Conservation (phyloP, 1,139 yeast species). For the Schizosaccharomyces versatilis region DNA sequence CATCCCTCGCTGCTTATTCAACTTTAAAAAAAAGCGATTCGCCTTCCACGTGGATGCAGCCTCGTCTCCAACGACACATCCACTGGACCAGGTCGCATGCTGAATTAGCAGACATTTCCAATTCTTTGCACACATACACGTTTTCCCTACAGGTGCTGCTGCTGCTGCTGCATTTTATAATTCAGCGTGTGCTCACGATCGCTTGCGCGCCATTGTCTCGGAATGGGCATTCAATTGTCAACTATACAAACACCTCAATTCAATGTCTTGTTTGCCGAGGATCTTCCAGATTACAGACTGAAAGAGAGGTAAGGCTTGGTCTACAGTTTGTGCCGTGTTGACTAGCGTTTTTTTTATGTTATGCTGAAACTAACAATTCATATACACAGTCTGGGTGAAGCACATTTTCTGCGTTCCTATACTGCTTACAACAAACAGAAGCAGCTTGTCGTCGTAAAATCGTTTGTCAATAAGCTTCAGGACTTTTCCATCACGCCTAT, state of each 20-base stretch:
- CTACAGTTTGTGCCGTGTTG: neutral
- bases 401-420: neutral
- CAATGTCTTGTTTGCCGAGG: neutral
- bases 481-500: neutral
- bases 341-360: neutral
- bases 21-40: too few relatives aligned
- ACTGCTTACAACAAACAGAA: neutral
- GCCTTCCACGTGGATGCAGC: too few relatives aligned
- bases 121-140: too few relatives aligned
- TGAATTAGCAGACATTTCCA: too few relatives aligned
- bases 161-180: too few relatives aligned
- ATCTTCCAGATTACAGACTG: neutral
- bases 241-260: constrained; percentile 1
- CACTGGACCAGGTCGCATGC: too few relatives aligned
- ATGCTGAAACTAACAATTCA: too few relatives aligned
- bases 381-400: neutral
- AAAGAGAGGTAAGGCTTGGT: neutral
- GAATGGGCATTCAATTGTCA: constrained; percentile 1
- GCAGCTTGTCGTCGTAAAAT: neutral
- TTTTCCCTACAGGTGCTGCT: too few relatives aligned
- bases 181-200: too few relatives aligned
- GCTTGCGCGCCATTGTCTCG: neutral
- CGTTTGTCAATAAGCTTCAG: constrained; percentile 2
- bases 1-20: too few relatives aligned
- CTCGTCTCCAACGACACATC: too few relatives aligned